phyloP scores from a whole-genome alignment of 331 rosid genomes.

The Cydonia oblonga region DNA sequence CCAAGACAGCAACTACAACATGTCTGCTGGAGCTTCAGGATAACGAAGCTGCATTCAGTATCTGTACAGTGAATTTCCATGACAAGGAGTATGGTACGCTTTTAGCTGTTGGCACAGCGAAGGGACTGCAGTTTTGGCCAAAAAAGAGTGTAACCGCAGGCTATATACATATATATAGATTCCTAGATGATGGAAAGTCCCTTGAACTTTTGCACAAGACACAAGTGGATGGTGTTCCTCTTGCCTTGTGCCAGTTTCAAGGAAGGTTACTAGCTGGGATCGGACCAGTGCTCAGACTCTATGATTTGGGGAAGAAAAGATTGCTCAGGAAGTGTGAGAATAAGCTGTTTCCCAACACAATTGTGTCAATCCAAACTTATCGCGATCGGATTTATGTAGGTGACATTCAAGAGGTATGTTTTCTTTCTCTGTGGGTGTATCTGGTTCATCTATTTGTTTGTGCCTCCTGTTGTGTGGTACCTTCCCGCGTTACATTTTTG shows the following conservation, averaged over 20 bases:
- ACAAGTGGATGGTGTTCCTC: conserved; percentile 93
- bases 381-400: conserved; percentile 91
- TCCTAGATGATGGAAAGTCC: conserved; percentile 81
- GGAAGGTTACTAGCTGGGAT: conserved; percentile 95
- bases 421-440: too few species aligned
- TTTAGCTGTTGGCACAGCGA: conserved; percentile 91
- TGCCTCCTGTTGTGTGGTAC: not conserved
- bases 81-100: conserved; percentile 92
- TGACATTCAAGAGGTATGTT: conserved; percentile 83
- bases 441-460: too few species aligned
- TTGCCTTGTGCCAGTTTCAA: conserved; percentile 84
- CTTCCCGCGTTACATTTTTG: not conserved
- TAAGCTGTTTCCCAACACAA: conserved; percentile 77
- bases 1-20: conserved; percentile 69
- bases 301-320: conserved; percentile 81
- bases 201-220: conserved; percentile 93
- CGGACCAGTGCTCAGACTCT: conserved; percentile 74
- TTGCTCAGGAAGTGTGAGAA: conserved; percentile 87
- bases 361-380: conserved; percentile 72
- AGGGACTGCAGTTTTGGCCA: conserved; percentile 84
- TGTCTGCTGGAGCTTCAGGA: conserved; percentile 94
- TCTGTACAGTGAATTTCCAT: conserved; percentile 85
- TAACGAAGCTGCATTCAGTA: conserved; percentile 86
- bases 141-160: conserved; percentile 57
- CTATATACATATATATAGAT: conserved; percentile 80